Base-by-base conservation (phyloP, 2,329 filamentous ascomycete genomes). In the Trichophyton rubrum region DNA sequence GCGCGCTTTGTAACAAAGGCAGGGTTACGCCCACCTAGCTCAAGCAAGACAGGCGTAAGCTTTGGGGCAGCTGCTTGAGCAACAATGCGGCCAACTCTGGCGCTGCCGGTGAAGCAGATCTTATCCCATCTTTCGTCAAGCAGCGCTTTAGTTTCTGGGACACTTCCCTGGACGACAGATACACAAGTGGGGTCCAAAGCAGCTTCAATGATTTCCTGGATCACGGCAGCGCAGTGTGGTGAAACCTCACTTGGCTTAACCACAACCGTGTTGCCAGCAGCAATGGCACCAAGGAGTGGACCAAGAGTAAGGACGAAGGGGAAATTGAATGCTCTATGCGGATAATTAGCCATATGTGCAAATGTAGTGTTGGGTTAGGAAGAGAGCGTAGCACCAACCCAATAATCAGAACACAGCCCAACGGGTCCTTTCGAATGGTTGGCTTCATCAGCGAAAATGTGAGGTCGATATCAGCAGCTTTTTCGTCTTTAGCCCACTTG, bases 41-140 rank as follows among this genome's bases (percentile, higher is more conserved):
- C 93, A 56, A 97, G 84, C 8, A 86, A 83, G 22, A 95, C 85
- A 0, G 93, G 93, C 0, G 93, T 97, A 63, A 96, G 80, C 41
- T 89, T 86, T 70, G 90, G 84, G 62, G 93, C 92, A 0, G 92
- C 93, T 72, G 95, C 96, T 73, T 91, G 86, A 56, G 89, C 83
- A 59, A 97, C 85, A 68, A 97, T 91, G 70, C 86, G 90, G 69
- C 89, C 93, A 17, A 96, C 90, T 30, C 72, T 77, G 59, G 82
- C 81, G 68, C 85, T 86, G 60, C 93, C 93, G 0, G 93, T 99
- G 78, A 96, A 99, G 79, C 93, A 91, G 69, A 99, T 95, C 82
- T 96, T 97, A 77, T 95, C 91, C 87, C 91, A 99, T 73, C 92
- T 92, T 77, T 90, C 84, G 61, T 92, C 84, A 38, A 99, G 81